Percentiles rank a stretch among this genome's conserved stretches.
Evolutionary conservation across 805 yeast genomes (phyloP).

Genomic region (Sugiyamaella floridensis): DNA sequence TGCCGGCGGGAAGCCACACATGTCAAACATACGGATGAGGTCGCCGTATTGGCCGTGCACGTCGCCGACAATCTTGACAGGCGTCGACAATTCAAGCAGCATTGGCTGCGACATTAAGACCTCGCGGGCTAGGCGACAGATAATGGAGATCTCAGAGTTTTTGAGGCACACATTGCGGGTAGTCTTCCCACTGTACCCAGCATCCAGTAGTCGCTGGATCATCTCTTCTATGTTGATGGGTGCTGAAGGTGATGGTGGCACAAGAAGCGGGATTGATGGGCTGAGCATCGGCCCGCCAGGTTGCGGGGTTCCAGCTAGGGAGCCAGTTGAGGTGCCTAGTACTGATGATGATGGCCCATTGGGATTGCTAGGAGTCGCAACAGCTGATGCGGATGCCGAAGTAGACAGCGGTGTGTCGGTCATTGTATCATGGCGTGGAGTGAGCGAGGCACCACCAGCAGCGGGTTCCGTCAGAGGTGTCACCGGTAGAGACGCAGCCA

Average conservation of each 20-base stretch:
- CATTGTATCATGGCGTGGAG: neutral
- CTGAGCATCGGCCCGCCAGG: conserved; percentile 16
- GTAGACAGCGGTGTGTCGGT: conserved; percentile 1
- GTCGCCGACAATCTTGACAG: conserved; percentile 85
- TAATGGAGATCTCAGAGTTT: conserved; percentile 77
- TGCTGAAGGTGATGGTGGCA: conserved; percentile 12
- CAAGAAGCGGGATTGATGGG: conserved; percentile 8
- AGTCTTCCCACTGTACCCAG: conserved; percentile 92
- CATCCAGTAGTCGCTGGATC: conserved; percentile 85
- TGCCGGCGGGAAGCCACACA: conserved; percentile 95
- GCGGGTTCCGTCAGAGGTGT: neutral
- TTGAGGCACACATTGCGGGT: conserved; percentile 85
- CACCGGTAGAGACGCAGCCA: neutral
- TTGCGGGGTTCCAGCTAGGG: conserved; percentile 17
- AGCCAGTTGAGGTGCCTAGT: neutral
- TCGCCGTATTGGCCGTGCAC: conserved; percentile 97
- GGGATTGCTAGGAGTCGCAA: neutral
- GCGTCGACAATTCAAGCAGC: conserved; percentile 75
- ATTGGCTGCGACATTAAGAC: conserved; percentile 87
- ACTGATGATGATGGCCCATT: neutral
- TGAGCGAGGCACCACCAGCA: neutral
- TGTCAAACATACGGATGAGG: conserved; percentile 79
- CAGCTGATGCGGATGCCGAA: neutral
- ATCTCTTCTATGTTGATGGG: conserved; percentile 68
- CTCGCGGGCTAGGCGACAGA: conserved; percentile 84